Evolutionary conservation across 768 basidiomycete genomes (phyloP).

Genomic region (Peribolospora baueri): DNA sequence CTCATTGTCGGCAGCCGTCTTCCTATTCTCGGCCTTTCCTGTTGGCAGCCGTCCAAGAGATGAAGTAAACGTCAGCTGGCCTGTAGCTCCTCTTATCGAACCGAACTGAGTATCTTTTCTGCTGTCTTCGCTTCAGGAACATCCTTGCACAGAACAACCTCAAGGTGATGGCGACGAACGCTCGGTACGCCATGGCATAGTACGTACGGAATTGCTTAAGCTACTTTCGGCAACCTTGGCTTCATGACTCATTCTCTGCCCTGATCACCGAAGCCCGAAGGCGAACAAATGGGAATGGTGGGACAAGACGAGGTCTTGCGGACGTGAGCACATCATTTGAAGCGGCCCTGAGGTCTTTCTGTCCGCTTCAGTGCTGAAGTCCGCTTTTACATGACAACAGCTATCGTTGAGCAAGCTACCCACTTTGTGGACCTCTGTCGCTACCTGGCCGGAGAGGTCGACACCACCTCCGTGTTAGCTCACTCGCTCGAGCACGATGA

Average conservation of each 20-base stretch:
- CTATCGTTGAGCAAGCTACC: constrained; percentile 73
- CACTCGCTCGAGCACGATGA: constrained; percentile 87
- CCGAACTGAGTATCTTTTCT: no score
- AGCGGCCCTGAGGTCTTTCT: background rate
- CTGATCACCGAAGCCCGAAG: constrained; percentile 26
- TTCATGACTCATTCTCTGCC: background rate
- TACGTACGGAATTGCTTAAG: constrained; percentile 31
- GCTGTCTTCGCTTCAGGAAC: constrained; percentile 34
- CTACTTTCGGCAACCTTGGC: constrained; percentile 21
- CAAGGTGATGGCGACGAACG: constrained; percentile 79
- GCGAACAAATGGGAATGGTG: constrained; percentile 39
- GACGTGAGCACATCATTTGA: constrained; percentile 1
- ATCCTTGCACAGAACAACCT: constrained; percentile 77
- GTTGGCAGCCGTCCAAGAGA: no score
- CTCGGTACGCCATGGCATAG: constrained; percentile 45
- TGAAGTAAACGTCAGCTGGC: no score
- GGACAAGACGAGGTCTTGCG: constrained; percentile 59
- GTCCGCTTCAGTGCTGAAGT: background rate
- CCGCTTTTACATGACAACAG: background rate
- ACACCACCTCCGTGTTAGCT: constrained; percentile 37
- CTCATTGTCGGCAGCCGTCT: no score
- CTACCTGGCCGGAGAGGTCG: constrained; percentile 90
- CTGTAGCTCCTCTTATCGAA: no score
- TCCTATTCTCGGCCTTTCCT: no score
- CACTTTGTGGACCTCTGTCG: constrained; percentile 53